Evolutionary conservation across 2,329 filamentous ascomycete genomes (phyloP), one percentile per base, ranked within the genome.

Genomic region (Sporothrix humicola): DNA sequence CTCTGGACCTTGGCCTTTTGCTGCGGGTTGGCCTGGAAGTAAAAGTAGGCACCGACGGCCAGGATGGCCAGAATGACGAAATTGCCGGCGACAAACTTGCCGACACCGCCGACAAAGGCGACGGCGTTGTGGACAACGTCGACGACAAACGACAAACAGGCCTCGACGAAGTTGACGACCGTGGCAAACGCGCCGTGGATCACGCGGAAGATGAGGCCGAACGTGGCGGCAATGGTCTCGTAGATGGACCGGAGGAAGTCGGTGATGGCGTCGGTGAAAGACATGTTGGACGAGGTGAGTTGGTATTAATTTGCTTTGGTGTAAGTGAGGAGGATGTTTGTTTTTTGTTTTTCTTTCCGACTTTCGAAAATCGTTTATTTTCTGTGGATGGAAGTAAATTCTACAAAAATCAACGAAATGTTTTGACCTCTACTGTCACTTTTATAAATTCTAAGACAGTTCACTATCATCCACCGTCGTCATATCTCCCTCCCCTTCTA

Each of bases 241-340:
- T 71, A 73, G 42, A 73, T 23, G 59, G 72, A 65, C 17, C 42
- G 68, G n/a, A 71, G 1, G 12, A 73, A 52, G 68, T 68, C 68
- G 20, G 59, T 17, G 9, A 46, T 50, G n/a, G 72, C 68, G 15
- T 54, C 44, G 3, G 68, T 26, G n/a, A 73, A 73, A 6, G 72
- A 54, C 48, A 66, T 66, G 3, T 5, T 65, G 48, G 12, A 15
- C 10, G 20, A 7, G 31, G 65, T n/a, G 20, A 3, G 5, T 56
- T 61, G 26, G 3, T 42, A 1, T 61, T n/a, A 6, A 20, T 37
- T 20, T 65, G 10, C 23, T 54, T 54, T 56, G 7, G 66, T 9
- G 15, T 3, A 17, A 31, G 8, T 52, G 12, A 6, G 42, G 13
- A 48, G 3, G 8, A 13, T 31, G 31, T 37, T 48, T 15, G 6